Conservation (phyloP, 768 basidiomycete genomes). For the Paxillus involutus region DNA sequence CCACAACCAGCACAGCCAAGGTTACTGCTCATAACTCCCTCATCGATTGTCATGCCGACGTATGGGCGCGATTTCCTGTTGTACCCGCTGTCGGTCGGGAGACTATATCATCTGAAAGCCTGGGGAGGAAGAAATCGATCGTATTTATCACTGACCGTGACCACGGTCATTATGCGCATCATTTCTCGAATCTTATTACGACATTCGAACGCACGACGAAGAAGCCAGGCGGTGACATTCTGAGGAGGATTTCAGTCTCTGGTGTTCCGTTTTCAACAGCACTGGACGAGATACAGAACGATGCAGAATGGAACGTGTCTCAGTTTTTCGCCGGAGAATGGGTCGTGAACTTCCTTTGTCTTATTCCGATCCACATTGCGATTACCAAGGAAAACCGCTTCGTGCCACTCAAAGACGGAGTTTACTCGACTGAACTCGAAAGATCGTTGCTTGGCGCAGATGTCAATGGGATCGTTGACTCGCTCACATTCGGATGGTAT, state of each 20-base stretch:
- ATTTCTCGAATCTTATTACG: slow-evolving; percentile 42
- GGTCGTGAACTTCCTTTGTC: slow-evolving; percentile 58
- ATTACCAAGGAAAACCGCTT: slow-evolving; percentile 60
- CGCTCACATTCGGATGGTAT: slow-evolving; percentile 61
- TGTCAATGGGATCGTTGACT: slow-evolving; percentile 55
- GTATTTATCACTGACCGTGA: slow-evolving; percentile 39
- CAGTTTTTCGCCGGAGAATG: slow-evolving; percentile 50
- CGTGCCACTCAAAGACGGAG: slow-evolving; percentile 58
- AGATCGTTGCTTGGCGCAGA: slow-evolving; percentile 57
- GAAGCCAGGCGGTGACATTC: slow-evolving; percentile 45
- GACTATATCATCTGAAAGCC: slow-evolving; percentile 32
- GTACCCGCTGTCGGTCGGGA: slow-evolving; percentile 44
- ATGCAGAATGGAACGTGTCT: slow-evolving; percentile 27
- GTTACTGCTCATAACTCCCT: slow-evolving; percentile 41
- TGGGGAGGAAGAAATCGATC: slow-evolving; percentile 32
- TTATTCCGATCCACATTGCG: slow-evolving; percentile 66
- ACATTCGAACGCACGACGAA: slow-evolving; percentile 44
- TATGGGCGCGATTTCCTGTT: slow-evolving; percentile 58
- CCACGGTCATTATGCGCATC: slow-evolving; percentile 30
- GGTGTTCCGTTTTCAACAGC: slow-evolving; percentile 26
- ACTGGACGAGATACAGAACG: not conserved
- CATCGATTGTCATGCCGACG: slow-evolving; percentile 49
- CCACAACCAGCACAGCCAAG: not conserved
- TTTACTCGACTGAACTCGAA: slow-evolving; percentile 50
- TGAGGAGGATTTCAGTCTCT: slow-evolving; percentile 35